A percentile compares a stretch with the other conserved stretches of the same genome.
Evolutionary conservation across 2,329 filamentous ascomycete species (phyloP).

Genomic region (Mycocentrospora acerina): DNA sequence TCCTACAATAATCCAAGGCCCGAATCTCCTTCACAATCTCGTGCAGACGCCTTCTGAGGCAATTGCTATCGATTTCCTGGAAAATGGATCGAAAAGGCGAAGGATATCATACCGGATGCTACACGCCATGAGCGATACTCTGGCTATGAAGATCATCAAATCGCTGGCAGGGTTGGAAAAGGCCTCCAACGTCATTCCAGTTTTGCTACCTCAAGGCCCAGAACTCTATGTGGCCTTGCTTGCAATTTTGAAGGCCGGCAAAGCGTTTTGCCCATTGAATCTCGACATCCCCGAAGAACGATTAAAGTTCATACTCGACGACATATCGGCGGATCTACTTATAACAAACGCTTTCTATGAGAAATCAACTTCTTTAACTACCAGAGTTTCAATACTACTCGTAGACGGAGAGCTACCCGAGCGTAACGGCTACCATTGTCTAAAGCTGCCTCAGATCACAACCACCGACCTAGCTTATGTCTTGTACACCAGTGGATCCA

Average conservation of each 20-base stretch:
- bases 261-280: slow-evolving; percentile 81
- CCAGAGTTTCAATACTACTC: slow-evolving; percentile 42
- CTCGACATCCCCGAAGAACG: slow-evolving; percentile 76
- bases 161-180: slow-evolving; percentile 29
- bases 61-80: slow-evolving; percentile 65
- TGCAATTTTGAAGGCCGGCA: slow-evolving; percentile 77
- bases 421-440: slow-evolving; percentile 17
- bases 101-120: slow-evolving; percentile 64
- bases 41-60: slow-evolving; percentile 49
- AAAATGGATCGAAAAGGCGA: slow-evolving; percentile 48
- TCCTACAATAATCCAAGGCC: slow-evolving; percentile 56
- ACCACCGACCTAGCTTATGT: slow-evolving; percentile 69
- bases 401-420: slow-evolving; percentile 43
- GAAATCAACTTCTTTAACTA: slow-evolving; percentile 40
- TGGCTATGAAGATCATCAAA: slow-evolving; percentile 50
- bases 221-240: slow-evolving; percentile 76
- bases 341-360: slow-evolving; percentile 60
- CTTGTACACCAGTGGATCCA: slow-evolving; percentile 92
- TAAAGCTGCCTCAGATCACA: slow-evolving; percentile 14
- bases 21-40: slow-evolving; percentile 62
- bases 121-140: slow-evolving; percentile 57
- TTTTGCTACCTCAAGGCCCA: slow-evolving; percentile 75
- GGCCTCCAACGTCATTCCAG: slow-evolving; percentile 61
- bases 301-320: slow-evolving; percentile 76
- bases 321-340: slow-evolving; percentile 70